Conservation (phyloP, 139 green algal species). For the Edaphochlamys debaryana region DNA sequence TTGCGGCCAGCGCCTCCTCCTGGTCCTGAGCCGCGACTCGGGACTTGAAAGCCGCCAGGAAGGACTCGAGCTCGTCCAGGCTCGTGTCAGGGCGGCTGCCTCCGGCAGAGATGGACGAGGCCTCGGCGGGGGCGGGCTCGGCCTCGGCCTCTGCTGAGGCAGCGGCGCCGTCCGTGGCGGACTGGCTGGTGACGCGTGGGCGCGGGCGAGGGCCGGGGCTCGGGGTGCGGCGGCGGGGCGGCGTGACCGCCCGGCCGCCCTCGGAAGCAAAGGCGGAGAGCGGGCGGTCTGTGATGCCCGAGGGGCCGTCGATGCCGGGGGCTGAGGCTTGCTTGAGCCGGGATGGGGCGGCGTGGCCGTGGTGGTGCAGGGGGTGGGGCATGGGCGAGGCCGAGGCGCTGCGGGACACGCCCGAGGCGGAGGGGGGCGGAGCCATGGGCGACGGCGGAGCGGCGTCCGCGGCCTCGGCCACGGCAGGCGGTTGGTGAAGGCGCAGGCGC, state of each 20-base stretch:
- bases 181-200: too few species aligned
- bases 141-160: too few species aligned
- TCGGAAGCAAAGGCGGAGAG: constrained; percentile 3
- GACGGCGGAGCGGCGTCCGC: too few species aligned
- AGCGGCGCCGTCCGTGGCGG: too few species aligned
- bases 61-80: constrained; percentile 24
- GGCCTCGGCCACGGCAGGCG: too few species aligned
- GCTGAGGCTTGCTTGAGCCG: constrained; percentile 12
- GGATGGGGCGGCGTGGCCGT: background rate
- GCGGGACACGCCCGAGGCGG: too few species aligned
- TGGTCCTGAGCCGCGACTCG: constrained; percentile 2
- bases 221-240: background rate
- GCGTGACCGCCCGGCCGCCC: background rate
- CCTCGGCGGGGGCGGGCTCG: too few species aligned
- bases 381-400: background rate
- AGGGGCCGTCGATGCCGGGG: background rate
- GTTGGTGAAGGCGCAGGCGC: background rate
- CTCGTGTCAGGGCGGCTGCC: background rate
- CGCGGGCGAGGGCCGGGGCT: constrained; percentile 5
- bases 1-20: background rate
- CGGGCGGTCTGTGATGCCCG: background rate
- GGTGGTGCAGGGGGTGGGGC: background rate
- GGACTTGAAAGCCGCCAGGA: constrained; percentile 9
- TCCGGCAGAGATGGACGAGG: too few species aligned
- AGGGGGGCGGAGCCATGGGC: too few species aligned